Conservation (phyloP, 2,329 filamentous ascomycete genomes). For the Epichloe hybrida region DNA sequence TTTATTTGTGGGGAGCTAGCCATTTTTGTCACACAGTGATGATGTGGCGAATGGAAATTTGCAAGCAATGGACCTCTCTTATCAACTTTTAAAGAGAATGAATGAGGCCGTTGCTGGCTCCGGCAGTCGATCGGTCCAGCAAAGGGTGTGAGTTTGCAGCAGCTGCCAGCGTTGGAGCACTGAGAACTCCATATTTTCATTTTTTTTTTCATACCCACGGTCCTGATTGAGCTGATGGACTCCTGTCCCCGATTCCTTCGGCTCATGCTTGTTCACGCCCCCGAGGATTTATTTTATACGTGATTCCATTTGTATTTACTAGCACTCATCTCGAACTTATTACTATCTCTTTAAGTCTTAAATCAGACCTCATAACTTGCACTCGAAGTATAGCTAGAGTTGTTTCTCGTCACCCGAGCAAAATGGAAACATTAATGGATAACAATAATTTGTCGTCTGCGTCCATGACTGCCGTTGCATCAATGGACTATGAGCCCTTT, state of each 20-base stretch:
- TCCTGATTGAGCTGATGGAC: background rate
- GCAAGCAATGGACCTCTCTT: constrained; percentile 9
- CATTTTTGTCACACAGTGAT: constrained; percentile 9
- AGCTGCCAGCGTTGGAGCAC: background rate
- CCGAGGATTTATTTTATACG: constrained; percentile 12
- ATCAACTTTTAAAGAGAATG: constrained; percentile 8
- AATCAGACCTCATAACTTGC: constrained; percentile 23
- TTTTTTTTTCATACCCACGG: background rate
- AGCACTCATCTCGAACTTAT: constrained; percentile 23
- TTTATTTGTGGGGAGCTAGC: constrained; percentile 10
- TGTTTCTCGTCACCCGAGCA: constrained; percentile 14
- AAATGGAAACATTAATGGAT: constrained; percentile 5
- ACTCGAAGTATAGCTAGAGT: constrained; percentile 16
- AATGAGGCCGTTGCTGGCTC: constrained; percentile 5
- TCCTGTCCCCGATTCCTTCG: background rate
- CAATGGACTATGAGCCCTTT: background rate
- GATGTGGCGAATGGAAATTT: constrained; percentile 6
- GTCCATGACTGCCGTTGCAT: background rate
- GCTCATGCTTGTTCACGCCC: background rate
- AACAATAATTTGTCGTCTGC: background rate
- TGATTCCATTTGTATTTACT: constrained; percentile 22
- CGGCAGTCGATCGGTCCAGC: background rate
- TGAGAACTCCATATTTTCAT: background rate
- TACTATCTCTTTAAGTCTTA: constrained; percentile 24
- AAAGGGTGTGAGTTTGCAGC: background rate